A percentile compares a stretch with the other conserved stretches of the same genome.
Evolutionary conservation across 306 rosid genomes (phyloP).

Genomic region (Vigna unguiculata): DNA sequence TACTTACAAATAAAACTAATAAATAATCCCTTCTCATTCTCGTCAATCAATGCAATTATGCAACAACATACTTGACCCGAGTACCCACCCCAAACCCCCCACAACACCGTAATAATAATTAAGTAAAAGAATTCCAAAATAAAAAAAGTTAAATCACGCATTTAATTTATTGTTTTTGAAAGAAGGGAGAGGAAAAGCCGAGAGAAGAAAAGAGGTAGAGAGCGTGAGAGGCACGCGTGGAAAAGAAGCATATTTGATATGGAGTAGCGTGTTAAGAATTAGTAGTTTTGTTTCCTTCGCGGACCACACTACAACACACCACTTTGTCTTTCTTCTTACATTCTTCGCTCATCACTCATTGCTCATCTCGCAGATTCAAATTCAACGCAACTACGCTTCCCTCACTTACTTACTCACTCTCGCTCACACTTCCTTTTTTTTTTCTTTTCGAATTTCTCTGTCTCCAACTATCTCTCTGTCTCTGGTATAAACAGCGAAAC

Average conservation of each 20-base stretch:
- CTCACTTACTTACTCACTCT: neutral
- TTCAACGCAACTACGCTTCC: neutral
- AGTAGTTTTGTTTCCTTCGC: neutral
- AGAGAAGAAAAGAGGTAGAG: conserved; percentile 39
- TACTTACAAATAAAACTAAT: no score
- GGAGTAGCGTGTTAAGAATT: conserved; percentile 26
- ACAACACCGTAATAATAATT: neutral
- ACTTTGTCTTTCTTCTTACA: conserved; percentile 36
- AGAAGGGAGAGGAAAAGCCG: conserved; percentile 32
- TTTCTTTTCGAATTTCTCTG: neutral
- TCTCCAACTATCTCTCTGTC: conserved; percentile 24
- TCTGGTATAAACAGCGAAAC: neutral
- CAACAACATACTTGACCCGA: neutral
- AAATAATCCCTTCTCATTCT: conserved; percentile 15
- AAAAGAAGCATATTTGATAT: conserved; percentile 1
- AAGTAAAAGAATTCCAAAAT: no score
- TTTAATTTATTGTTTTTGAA: neutral
- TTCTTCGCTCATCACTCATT: conserved; percentile 27
- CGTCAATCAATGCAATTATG: conserved; percentile 35
- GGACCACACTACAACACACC: conserved; percentile 30
- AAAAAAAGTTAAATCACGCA: neutral
- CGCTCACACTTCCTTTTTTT: neutral
- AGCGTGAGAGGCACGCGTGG: conserved; percentile 59
- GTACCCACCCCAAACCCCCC: neutral
- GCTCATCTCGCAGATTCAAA: conserved; percentile 28